Percentiles rank a stretch among this genome's conserved stretches.
These are phyloP conservation scores for Colletotrichum sp. DNA, from an alignment of 2,329 filamentous ascomycete species.

Conservation along the genomic window DNA sequence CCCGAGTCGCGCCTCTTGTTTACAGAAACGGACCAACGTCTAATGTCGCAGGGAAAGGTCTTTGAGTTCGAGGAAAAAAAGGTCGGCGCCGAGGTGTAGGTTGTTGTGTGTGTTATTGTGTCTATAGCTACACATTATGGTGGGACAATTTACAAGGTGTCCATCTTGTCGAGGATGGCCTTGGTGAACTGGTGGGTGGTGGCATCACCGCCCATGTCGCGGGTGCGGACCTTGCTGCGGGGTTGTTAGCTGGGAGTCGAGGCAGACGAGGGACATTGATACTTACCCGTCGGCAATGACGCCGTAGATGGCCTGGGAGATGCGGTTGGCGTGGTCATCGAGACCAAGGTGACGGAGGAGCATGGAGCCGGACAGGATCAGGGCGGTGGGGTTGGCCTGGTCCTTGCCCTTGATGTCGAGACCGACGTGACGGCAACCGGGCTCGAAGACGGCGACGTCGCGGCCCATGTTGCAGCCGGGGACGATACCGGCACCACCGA, in stretches of 20 bases:
- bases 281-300: slow-evolving; percentile 89
- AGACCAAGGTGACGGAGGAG: slow-evolving; percentile 95
- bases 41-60: slow-evolving; percentile 1
- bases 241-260: slow-evolving; percentile 43
- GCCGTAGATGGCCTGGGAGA: slow-evolving; percentile 82
- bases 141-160: slow-evolving; percentile 63
- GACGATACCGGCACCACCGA: slow-evolving; percentile 95
- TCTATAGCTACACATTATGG: slow-evolving; percentile 9
- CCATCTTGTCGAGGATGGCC: slow-evolving; percentile 95
- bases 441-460: slow-evolving; percentile 97
- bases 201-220: slow-evolving; percentile 92
- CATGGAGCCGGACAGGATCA: slow-evolving; percentile 96
- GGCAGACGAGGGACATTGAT: background rate
- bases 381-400: slow-evolving; percentile 96
- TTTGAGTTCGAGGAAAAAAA: background rate
- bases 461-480: slow-evolving; percentile 99
- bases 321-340: slow-evolving; percentile 97
- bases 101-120: background rate
- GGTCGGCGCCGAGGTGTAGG: background rate
- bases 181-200: slow-evolving; percentile 95
- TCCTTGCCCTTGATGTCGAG: slow-evolving; percentile 99
- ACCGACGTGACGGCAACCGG: slow-evolving; percentile 98
- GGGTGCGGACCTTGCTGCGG: slow-evolving; percentile 80
- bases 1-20: background rate
- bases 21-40: background rate